Base-by-base conservation (phyloP, 768 basidiomycete species). In the Rhizopogon roseolus region DNA sequence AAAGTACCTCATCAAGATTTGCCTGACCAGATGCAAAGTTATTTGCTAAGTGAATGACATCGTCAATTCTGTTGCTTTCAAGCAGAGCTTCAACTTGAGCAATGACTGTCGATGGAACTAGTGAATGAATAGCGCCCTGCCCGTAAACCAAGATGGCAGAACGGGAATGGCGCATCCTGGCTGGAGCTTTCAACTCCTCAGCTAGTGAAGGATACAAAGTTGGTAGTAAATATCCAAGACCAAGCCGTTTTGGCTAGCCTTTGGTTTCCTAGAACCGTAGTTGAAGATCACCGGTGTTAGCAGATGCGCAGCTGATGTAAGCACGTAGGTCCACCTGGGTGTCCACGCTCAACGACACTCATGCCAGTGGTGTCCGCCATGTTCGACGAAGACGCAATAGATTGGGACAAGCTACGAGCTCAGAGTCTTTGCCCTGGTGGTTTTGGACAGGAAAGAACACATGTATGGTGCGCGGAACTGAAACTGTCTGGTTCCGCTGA, bases 41-140 rank as follows among this genome's bases (percentile, higher is more conserved):
- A n/a, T 86, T 85, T 2, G 81, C 80, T 27, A 92, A 65, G 40
- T 76, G 75, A 34, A 78, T 76, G 2, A 81, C 86, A 65, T 90
- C 86, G 51, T 82, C 76, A 6, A 90, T 75, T 56, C 77, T 73
- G 60, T 85, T 85, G 54, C 73, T 77, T 41, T 84, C 79, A 16
- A 93, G 74, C 34, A 90, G 67, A 0, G 83, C 77, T 58, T 90
- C 88, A 19, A 81, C 79, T 65, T 89, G 90, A 1, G 86, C 83
- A 49, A 85, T 81, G 41, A 88, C 73, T 0, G 88, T 87, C 5
- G 86, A 82, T 0, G 84, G 86, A 8, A 88, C 77, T 13, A 91
- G 77, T 3, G 87, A 81, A 41, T 84, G 75, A 13, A 91, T 66
- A 7, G 80, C 81, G 59, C 80, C 81, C 39, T 73, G 62, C 7